These are phyloP conservation scores for Hymenoscyphus linearis DNA, from an alignment of 2,329 filamentous ascomycete genomes.

Conservation along the genomic window DNA sequence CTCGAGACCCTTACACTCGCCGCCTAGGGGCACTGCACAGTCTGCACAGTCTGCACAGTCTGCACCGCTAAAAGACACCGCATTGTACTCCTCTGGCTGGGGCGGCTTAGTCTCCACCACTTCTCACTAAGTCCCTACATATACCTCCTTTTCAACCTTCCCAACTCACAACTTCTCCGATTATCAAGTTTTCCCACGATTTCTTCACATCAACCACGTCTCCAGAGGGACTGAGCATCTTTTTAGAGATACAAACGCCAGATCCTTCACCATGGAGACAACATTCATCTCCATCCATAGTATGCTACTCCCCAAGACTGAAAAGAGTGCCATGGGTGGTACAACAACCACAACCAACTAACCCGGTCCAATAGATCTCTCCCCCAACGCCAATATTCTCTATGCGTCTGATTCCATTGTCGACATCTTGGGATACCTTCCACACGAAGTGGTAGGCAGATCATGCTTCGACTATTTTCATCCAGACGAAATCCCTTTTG, in stretches of 20 bases:
- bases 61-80: background rate
- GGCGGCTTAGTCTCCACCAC: background rate
- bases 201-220: conserved; percentile 3
- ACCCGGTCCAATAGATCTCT: conserved; percentile 52
- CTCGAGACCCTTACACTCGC: background rate
- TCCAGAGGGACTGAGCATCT: conserved; percentile 31
- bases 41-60: background rate
- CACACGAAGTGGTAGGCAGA: conserved; percentile 67
- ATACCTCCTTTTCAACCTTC: background rate
- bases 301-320: conserved; percentile 39
- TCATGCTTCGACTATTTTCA: conserved; percentile 87
- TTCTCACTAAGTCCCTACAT: background rate
- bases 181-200: background rate
- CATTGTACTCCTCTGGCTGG: background rate
- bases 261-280: conserved; percentile 59
- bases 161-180: background rate
- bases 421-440: conserved; percentile 76
- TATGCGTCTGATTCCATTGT: conserved; percentile 80
- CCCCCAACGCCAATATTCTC: conserved; percentile 69
- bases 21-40: no score
- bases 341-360: conserved; percentile 12
- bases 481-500: conserved; percentile 71
- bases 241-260: conserved; percentile 33
- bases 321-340: background rate
- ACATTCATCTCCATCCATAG: conserved; percentile 92